phyloP scores from a whole-genome alignment of 1,139 yeast species.

The Taphrina pruni region DNA sequence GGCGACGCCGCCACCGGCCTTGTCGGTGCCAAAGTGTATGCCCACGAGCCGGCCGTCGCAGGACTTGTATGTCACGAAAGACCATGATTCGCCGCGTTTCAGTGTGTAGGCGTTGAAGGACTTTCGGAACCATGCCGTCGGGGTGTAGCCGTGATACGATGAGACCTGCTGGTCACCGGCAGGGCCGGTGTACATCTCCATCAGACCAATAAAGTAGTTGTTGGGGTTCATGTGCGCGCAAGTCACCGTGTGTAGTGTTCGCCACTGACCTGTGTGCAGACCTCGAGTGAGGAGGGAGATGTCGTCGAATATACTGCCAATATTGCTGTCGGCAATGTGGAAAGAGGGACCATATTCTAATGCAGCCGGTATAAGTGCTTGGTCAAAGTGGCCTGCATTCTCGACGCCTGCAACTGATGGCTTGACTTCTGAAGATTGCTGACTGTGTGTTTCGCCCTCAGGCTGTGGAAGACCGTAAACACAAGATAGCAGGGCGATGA shows the following conservation, averaged over 20 bases:
- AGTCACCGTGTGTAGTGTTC: neutral
- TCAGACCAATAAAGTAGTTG: constrained; percentile 7
- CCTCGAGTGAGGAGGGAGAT: neutral
- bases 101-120: neutral
- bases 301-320: neutral
- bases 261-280: neutral
- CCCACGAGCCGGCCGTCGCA: constrained; percentile 8
- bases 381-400: too few species aligned
- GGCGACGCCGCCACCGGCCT: neutral
- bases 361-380: neutral
- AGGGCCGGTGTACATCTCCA: neutral
- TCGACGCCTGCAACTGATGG: too few species aligned
- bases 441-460: neutral
- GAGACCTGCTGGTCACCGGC: neutral
- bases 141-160: neutral
- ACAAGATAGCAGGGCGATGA: neutral
- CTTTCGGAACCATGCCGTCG: neutral
- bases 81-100: constrained; percentile 5
- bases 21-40: constrained; percentile 1
- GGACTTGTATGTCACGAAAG: neutral
- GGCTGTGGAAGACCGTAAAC: neutral
- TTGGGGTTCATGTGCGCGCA: neutral
- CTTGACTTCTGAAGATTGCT: neutral
- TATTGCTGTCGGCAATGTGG: neutral
- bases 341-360: neutral